Evolutionary conservation across 2,329 filamentous ascomycete genomes (phyloP).

Genomic region (Cercospora zeina): DNA sequence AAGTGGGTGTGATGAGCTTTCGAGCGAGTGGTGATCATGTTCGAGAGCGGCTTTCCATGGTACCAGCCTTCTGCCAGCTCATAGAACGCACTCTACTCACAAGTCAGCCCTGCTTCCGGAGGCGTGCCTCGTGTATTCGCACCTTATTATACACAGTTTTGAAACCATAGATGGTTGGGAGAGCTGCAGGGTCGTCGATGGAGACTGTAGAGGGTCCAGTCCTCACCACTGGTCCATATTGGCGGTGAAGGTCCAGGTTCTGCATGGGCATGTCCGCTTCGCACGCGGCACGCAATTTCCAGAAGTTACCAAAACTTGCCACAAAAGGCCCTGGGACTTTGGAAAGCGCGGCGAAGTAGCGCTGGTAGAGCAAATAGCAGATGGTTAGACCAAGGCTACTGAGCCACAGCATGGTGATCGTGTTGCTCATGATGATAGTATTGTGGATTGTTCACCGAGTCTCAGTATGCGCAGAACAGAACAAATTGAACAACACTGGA

Average conservation of each 20-base stretch:
- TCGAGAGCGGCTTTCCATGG: not conserved
- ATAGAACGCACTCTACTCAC: not conserved
- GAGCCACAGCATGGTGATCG: not conserved
- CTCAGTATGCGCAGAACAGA: not conserved
- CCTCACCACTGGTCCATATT: not conserved
- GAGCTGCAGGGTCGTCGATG: not conserved
- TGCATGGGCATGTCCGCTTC: not conserved
- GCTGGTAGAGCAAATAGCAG: not conserved
- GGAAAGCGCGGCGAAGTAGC: not conserved
- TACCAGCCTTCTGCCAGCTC: conserved; percentile 1
- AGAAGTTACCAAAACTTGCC: not conserved
- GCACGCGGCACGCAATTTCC: not conserved
- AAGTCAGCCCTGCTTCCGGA: not conserved
- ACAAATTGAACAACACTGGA: not conserved
- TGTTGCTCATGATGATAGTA: not conserved
- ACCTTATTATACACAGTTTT: not conserved
- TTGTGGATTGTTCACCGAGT: not conserved
- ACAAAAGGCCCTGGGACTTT: not conserved
- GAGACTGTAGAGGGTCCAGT: not conserved
- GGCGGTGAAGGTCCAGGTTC: not conserved
- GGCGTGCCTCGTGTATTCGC: not conserved
- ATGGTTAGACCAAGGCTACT: not conserved
- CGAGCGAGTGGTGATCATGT: conserved; percentile 1
- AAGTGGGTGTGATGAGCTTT: not conserved
- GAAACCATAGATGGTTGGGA: not conserved